Base-by-base conservation (phyloP, 2,329 filamentous ascomycete species). In the Botryotinia convoluta region DNA sequence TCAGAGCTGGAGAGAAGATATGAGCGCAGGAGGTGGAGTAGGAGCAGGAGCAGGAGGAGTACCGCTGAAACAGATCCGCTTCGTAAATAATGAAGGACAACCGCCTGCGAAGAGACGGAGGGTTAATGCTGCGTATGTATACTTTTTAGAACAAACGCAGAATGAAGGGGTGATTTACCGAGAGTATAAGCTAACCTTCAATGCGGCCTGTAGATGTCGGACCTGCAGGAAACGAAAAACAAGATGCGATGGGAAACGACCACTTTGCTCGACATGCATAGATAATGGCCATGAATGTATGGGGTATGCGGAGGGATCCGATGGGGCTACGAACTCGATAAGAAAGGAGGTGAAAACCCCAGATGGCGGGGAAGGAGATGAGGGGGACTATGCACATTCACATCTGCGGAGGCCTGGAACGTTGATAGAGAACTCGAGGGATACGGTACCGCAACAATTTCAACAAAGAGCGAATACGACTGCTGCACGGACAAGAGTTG, bases 71-170 rank as follows among this genome's bases (percentile, higher is more conserved):
- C 87, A 88, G 81, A 93, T 93, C 77, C 91, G 92, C 78, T 95
- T 95, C 81, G 92, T 95, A 78, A 92, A 93, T 76, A 94, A 91
- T 79, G 92, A 94, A 83, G 92, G 93, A 75, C 91, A 93, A 77
- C 93, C 93, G 67, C 92, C 93, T 75, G 91, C 91, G 39, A 95
- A 95, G 83, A 87, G 92, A 78, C 88, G 93, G 80, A 87, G 93
- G 78, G 93, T 95, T 79, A 93, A 91, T 83, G 91, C 92, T 79
- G 93, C 93, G 89, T 93, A 86, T 82, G 90, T 87, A 71, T 77
- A 72, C 62, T 73, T 72, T 72, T 75, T 73, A 74, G 74, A 71
- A 61, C 75, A 72, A 72, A 37, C n/a, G 29, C 29, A 67, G 60
- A 57, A 22, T 59, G 32, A 60, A 62, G 26, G 59, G 26, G 64